A percentile compares a stretch with the other conserved stretches of the same genome.
phyloP scores from a whole-genome alignment of 2,329 filamentous ascomycete genomes.

The Chaetothyriales sp. region DNA sequence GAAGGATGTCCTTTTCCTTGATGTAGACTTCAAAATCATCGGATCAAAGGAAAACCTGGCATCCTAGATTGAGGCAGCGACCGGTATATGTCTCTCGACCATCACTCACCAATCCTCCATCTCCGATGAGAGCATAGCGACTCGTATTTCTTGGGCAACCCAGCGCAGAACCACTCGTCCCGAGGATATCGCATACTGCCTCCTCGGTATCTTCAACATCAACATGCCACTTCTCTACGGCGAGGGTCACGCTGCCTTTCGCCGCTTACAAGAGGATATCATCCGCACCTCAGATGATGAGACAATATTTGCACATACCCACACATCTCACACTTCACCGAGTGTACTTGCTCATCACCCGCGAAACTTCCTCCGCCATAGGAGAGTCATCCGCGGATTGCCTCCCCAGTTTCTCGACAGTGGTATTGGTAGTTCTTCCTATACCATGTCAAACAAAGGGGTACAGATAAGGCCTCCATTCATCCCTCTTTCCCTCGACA shows the following conservation, averaged over 20 bases:
- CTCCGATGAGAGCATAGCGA: slow-evolving; percentile 18
- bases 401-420: too few relatives aligned
- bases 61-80: neutral
- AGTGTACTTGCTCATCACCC: too few relatives aligned
- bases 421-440: neutral
- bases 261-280: slow-evolving; percentile 13
- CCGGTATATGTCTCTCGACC: neutral
- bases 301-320: slow-evolving; percentile 7
- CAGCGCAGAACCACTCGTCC: slow-evolving; percentile 21
- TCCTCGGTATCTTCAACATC: slow-evolving; percentile 33
- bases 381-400: too few relatives aligned
- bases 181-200: slow-evolving; percentile 34
- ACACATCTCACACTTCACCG: too few relatives aligned
- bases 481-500: neutral
- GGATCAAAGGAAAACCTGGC: neutral
- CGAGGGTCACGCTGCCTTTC: slow-evolving; percentile 20
- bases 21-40: slow-evolving; percentile 25
- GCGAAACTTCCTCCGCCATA: too few relatives aligned
- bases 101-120: neutral
- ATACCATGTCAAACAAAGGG: slow-evolving; percentile 2
- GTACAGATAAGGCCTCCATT: neutral
- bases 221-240: slow-evolving; percentile 35
- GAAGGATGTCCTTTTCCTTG: slow-evolving; percentile 18
- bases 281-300: slow-evolving; percentile 9
- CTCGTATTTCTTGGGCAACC: slow-evolving; percentile 31